These are phyloP conservation scores for Asterochloris sp. DNA, from an alignment of 139 green algal species.

Conservation along the genomic window DNA sequence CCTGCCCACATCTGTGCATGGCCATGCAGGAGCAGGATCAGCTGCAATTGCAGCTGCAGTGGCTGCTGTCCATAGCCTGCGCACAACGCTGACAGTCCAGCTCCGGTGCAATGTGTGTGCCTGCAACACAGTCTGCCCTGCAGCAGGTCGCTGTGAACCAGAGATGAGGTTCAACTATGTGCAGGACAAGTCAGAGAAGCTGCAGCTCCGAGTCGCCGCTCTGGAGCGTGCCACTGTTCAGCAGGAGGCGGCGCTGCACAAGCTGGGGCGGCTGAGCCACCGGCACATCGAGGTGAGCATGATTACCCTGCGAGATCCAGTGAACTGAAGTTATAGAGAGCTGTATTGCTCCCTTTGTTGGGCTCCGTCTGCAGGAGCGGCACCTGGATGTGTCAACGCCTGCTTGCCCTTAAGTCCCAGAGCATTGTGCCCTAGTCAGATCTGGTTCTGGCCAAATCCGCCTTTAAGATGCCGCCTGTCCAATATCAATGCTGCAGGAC, in stretches of 20 bases:
- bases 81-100: background rate
- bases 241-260: conserved; percentile 1
- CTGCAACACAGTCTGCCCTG: too few species aligned
- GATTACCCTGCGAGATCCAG: background rate
- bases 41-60: conserved; percentile 2
- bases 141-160: background rate
- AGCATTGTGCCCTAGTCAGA: too few species aligned
- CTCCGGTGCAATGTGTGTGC: too few species aligned
- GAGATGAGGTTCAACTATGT: background rate
- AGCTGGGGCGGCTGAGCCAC: background rate
- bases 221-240: background rate
- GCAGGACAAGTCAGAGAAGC: conserved; percentile 6
- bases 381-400: too few species aligned
- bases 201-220: background rate
- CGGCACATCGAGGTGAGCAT: conserved; percentile 12
- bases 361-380: too few species aligned
- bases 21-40: background rate
- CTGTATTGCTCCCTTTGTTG: too few species aligned
- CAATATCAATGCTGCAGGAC: too few species aligned
- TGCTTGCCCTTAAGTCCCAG: too few species aligned
- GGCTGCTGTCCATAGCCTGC: background rate
- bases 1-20: too few species aligned
- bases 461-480: too few species aligned
- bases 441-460: too few species aligned
- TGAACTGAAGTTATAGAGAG: too few species aligned